These are phyloP conservation scores for Neotropicomus parvogracilis DNA, from an alignment of 1,284 basidiomycete species.

Conservation along the genomic window DNA sequence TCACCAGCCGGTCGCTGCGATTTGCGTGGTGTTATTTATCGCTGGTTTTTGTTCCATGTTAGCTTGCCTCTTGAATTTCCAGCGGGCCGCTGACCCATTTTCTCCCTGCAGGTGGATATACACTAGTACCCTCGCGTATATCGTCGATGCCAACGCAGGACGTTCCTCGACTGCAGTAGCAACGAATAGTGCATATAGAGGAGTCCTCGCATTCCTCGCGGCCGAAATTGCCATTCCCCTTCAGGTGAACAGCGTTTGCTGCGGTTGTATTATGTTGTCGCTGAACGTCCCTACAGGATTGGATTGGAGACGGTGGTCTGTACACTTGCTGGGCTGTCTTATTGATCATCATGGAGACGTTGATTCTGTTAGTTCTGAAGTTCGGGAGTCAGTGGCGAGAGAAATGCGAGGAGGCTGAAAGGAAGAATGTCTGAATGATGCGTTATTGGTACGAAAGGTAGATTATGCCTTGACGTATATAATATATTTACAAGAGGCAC, in stretches of 20 bases:
- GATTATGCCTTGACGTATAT: conserved; percentile 4
- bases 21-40: conserved; percentile 62
- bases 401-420: conserved; percentile 36
- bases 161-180: conserved; percentile 72
- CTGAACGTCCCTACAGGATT: conserved; percentile 30
- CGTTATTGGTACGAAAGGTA: conserved; percentile 12
- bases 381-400: conserved; percentile 46
- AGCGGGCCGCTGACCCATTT: conserved; percentile 2
- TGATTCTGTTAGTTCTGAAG: conserved; percentile 51
- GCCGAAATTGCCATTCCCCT: conserved; percentile 69
- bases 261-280: background rate
- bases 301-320: conserved; percentile 68
- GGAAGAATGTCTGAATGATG: background rate
- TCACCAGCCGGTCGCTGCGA: conserved; percentile 59
- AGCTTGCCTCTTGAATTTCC: background rate
- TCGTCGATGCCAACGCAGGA: conserved; percentile 76
- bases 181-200: conserved; percentile 67
- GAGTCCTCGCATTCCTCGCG: conserved; percentile 65
- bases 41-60: conserved; percentile 57
- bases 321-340: conserved; percentile 72
- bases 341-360: conserved; percentile 45
- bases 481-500: background rate
- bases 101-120: conserved; percentile 55
- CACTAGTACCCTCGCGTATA: conserved; percentile 67
- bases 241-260: conserved; percentile 40